phyloP scores from a whole-genome alignment of 305 asterid genomes.

The Fraxinus paxiana region DNA sequence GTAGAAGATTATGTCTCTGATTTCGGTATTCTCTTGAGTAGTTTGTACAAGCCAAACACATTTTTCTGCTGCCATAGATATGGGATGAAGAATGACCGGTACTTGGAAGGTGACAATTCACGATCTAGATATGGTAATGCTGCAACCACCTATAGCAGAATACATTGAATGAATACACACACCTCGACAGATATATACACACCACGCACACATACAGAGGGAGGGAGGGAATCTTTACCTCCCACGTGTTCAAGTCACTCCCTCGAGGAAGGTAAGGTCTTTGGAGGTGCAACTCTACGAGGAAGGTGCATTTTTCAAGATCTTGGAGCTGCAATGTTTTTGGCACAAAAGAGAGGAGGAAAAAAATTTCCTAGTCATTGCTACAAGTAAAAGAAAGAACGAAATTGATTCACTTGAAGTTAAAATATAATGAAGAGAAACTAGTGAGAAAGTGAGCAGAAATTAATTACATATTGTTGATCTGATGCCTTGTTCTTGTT shows the following conservation, averaged over 20 bases:
- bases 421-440: neutral
- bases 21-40: conserved; percentile 66
- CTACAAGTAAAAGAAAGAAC: neutral
- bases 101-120: conserved; percentile 78
- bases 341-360: neutral
- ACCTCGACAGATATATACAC: neutral
- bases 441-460: conserved; percentile 3
- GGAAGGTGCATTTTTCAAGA: conserved; percentile 73
- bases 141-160: conserved; percentile 58
- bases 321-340: conserved; percentile 53
- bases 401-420: neutral
- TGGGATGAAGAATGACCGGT: conserved; percentile 87
- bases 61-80: conserved; percentile 77
- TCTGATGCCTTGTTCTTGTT: conserved; percentile 81
- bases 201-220: neutral
- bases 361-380: neutral
- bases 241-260: conserved; percentile 83
- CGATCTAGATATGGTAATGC: conserved; percentile 85
- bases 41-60: conserved; percentile 83
- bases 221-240: conserved; percentile 48
- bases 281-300: conserved; percentile 77
- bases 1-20: neutral
- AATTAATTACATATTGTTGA: conserved; percentile 68
- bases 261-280: conserved; percentile 82
- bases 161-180: neutral